Conservation (phyloP, 208 protist genomes). For the Trypanosoma avium region DNA sequence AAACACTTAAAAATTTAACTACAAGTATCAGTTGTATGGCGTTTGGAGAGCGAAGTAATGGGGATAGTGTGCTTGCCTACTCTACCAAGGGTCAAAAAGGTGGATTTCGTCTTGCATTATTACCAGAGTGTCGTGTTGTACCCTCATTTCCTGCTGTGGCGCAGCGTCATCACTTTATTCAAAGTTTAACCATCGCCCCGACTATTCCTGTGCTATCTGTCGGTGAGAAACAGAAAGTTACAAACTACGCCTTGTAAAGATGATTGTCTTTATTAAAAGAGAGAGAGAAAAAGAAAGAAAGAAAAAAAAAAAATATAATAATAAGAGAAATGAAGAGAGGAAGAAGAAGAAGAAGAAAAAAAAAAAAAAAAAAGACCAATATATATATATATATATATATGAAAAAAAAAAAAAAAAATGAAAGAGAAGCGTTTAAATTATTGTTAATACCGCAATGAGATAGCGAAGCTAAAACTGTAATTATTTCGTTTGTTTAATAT, state of each 20-base stretch:
- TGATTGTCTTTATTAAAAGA: background rate
- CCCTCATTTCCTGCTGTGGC: constrained; percentile 77
- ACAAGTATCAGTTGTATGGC: constrained; percentile 56
- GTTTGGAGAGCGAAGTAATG: constrained; percentile 62
- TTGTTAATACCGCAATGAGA: background rate
- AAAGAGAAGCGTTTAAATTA: background rate
- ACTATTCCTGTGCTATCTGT: constrained; percentile 82
- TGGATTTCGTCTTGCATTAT: constrained; percentile 70
- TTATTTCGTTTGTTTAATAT: too few species aligned
- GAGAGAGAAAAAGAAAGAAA: constrained; percentile 7
- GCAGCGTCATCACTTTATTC: constrained; percentile 71
- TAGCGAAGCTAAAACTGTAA: background rate
- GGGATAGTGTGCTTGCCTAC: constrained; percentile 62
- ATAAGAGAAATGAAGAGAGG: too few species aligned
- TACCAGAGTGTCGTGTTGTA: constrained; percentile 70
- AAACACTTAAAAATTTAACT: constrained; percentile 76
- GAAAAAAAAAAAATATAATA: constrained; percentile 6
- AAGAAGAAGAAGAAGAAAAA: background rate
- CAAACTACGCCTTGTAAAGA: constrained; percentile 80
- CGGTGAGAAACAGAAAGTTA: constrained; percentile 82
- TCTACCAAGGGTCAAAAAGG: constrained; percentile 69
- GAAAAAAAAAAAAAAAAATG: constrained; percentile 7
- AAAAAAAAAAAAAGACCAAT: constrained; percentile 7
- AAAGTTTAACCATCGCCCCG: constrained; percentile 59
- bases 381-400: constrained; percentile 5